phyloP scores from a whole-genome alignment of 2,329 filamentous ascomycete species.

The Stachybotrys echinatus region DNA sequence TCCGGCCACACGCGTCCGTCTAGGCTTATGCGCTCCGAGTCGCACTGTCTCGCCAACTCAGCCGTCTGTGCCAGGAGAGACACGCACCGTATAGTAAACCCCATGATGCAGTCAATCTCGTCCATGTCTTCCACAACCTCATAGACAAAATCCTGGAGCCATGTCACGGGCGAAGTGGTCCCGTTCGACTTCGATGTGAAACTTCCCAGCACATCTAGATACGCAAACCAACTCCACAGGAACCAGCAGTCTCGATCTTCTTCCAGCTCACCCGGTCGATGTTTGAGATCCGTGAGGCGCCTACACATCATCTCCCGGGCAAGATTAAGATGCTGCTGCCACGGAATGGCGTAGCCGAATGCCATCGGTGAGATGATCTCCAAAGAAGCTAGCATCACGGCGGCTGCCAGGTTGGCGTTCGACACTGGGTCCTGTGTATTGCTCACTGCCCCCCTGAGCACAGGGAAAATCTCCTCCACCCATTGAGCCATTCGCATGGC shows the following conservation, averaged over 20 bases:
- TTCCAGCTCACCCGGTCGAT: conserved; percentile 28
- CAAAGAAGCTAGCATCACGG: conserved; percentile 78
- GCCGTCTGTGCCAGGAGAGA: conserved; percentile 74
- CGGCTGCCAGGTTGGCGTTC: conserved; percentile 70
- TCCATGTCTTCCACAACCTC: conserved; percentile 25
- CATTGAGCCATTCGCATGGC: conserved; percentile 72
- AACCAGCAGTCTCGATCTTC: conserved; percentile 64
- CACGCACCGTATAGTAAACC: conserved; percentile 57
- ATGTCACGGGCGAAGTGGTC: neutral
- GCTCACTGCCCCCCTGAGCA: conserved; percentile 61
- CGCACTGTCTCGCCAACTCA: conserved; percentile 63
- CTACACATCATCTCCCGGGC: conserved; percentile 70
- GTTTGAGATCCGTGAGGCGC: conserved; percentile 36
- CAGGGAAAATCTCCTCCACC: conserved; percentile 74
- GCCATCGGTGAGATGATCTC: conserved; percentile 80
- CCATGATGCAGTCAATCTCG: conserved; percentile 76
- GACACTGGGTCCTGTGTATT: conserved; percentile 59
- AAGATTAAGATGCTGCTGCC: conserved; percentile 73
- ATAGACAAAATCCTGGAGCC: neutral
- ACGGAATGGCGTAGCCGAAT: conserved; percentile 74
- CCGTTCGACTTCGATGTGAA: conserved; percentile 51
- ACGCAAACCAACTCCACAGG: conserved; percentile 76
- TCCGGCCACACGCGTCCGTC: conserved; percentile 29
- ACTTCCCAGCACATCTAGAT: conserved; percentile 73
- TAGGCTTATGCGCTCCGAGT: conserved; percentile 56